These are phyloP conservation scores for Myxozyma nipponensis DNA, from an alignment of 805 yeast species.

Conservation along the genomic window DNA sequence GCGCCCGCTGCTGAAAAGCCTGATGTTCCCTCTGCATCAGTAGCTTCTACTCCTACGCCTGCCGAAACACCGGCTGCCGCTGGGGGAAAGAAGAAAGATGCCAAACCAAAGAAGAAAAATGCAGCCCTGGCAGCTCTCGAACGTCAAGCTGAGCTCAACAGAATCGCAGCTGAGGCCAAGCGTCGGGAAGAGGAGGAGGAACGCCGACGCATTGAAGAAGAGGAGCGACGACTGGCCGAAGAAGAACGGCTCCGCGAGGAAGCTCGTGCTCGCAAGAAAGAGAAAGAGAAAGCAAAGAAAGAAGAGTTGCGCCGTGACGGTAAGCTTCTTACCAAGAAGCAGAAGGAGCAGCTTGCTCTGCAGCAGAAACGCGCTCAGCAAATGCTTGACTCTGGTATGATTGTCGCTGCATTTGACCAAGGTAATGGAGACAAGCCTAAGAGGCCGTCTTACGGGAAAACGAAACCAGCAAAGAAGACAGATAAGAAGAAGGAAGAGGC, in stretches of 20 bases:
- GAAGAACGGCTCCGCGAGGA: conserved; percentile 41
- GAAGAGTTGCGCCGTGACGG: conserved; percentile 97
- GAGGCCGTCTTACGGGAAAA: conserved; percentile 67
- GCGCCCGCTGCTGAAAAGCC: conserved; percentile 42
- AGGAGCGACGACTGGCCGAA: conserved; percentile 45
- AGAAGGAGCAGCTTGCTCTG: conserved; percentile 83
- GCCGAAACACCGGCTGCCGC: conserved; percentile 30
- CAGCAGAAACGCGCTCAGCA: conserved; percentile 88
- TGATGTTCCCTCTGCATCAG: conserved; percentile 32
- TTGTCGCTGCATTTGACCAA: conserved; percentile 64
- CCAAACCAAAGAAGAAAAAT: conserved; percentile 74
- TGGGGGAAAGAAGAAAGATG: conserved; percentile 36
- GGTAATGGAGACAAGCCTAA: conserved; percentile 47
- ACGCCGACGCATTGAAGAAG: conserved; percentile 46
- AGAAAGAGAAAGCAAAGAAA: conserved; percentile 77
- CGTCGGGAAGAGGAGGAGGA: conserved; percentile 69
- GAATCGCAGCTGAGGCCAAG: conserved; percentile 83
- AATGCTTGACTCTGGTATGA: conserved; percentile 67
- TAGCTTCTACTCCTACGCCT: conserved; percentile 39
- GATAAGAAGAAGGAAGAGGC: conserved; percentile 33
- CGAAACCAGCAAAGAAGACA: conserved; percentile 48
- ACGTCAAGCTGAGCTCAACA: conserved; percentile 82
- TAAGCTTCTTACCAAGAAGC: conserved; percentile 87
- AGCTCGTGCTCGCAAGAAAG: conserved; percentile 57
- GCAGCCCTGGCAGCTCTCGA: conserved; percentile 90